phyloP scores from a whole-genome alignment of 1,139 yeast genomes.

The Taiozyma onychis region DNA sequence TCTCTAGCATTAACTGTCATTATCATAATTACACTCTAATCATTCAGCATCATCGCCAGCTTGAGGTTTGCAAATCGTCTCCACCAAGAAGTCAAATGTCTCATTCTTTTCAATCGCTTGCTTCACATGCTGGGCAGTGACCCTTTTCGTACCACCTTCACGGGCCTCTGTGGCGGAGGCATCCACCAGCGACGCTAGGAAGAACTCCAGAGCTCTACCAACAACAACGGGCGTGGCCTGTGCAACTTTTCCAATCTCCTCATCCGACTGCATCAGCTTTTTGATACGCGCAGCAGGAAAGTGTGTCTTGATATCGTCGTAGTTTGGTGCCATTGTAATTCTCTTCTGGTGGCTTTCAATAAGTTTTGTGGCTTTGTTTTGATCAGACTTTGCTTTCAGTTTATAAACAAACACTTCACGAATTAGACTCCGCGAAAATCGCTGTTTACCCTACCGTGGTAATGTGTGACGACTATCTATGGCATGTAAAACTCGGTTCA shows the following conservation, averaged over 20 bases:
- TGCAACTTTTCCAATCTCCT: conserved; percentile 97
- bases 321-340: conserved; percentile 15
- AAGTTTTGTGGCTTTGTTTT: not conserved
- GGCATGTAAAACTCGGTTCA: not conserved
- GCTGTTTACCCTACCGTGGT: not conserved
- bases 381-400: not conserved
- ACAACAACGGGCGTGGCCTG: conserved; percentile 97
- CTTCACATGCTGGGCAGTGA: conserved; percentile 77
- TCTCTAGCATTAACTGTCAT: not conserved
- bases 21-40: not conserved
- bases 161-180: conserved; percentile 79
- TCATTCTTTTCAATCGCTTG: conserved; percentile 83
- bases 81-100: conserved; percentile 86
- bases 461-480: not conserved
- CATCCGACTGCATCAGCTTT: conserved; percentile 96
- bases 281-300: conserved; percentile 97
- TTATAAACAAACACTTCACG: not conserved
- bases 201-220: conserved; percentile 89
- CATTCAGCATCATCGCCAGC: conserved; percentile 5
- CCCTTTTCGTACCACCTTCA: conserved; percentile 70
- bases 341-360: not conserved
- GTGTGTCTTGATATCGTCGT: conserved; percentile 72
- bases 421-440: not conserved
- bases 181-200: conserved; percentile 84
- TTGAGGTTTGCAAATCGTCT: conserved; percentile 30